phyloP scores from a whole-genome alignment of 345 rosid species.

The Lagerstroemia speciosa region DNA sequence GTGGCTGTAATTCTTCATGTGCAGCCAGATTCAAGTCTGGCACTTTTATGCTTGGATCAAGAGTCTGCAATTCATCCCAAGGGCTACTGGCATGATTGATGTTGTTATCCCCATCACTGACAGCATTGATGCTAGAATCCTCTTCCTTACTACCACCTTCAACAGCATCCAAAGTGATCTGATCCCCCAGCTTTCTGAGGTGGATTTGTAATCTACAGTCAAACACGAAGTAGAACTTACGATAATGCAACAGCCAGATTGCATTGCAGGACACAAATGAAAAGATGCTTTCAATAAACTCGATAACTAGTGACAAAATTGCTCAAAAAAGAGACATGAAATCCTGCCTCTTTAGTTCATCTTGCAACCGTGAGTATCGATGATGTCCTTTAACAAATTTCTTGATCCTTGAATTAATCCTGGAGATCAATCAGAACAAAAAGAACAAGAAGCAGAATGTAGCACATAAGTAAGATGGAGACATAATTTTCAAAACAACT shows the following conservation, averaged over 20 bases:
- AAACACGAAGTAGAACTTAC: slow-evolving; percentile 7
- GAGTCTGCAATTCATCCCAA: slow-evolving; percentile 27
- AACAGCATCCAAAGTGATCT: slow-evolving; percentile 44
- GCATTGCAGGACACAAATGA: slow-evolving; percentile 5
- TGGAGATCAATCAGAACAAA: slow-evolving; percentile 25
- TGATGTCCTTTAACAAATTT: slow-evolving; percentile 67
- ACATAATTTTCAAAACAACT: too few relatives aligned
- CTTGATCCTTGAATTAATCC: slow-evolving; percentile 66
- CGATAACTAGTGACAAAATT: not conserved
- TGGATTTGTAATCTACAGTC: slow-evolving; percentile 62
- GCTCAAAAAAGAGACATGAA: not conserved
- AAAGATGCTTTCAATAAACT: slow-evolving; percentile 1
- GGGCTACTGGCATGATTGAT: slow-evolving; percentile 25
- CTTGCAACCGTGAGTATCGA: slow-evolving; percentile 46
- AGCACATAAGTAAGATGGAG: not conserved
- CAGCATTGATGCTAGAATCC: slow-evolving; percentile 48
- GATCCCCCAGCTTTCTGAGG: slow-evolving; percentile 59
- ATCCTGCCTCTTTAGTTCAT: slow-evolving; percentile 63
- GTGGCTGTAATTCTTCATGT: slow-evolving; percentile 29
- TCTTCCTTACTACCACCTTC: slow-evolving; percentile 46
- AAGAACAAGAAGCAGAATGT: slow-evolving; percentile 7
- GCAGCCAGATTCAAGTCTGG: slow-evolving; percentile 21
- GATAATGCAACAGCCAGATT: not conserved
- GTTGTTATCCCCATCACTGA: slow-evolving; percentile 55
- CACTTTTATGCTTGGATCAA: slow-evolving; percentile 33